phyloP scores from a whole-genome alignment of 306 rosid genomes.

The Lotus japonicus region DNA sequence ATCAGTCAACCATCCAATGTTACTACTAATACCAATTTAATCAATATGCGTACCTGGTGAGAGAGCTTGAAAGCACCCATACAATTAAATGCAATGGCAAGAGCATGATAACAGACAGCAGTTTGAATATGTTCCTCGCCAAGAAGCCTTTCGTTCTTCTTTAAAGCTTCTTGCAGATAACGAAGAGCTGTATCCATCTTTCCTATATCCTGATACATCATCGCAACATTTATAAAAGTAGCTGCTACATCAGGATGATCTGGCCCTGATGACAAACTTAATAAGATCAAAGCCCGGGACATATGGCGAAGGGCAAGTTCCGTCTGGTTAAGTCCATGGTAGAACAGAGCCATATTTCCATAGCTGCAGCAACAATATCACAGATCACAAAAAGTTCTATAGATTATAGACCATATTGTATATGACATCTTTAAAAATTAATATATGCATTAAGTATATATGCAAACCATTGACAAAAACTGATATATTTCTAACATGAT shows the following conservation, averaged over 20 bases:
- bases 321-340: slow-evolving; percentile 93
- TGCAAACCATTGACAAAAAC: neutral
- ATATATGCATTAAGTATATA: neutral
- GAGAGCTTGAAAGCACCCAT: slow-evolving; percentile 98
- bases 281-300: slow-evolving; percentile 91
- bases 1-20: slow-evolving; percentile 2
- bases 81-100: slow-evolving; percentile 94
- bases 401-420: neutral
- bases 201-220: slow-evolving; percentile 99
- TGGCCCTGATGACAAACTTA: slow-evolving; percentile 93
- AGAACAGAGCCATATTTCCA: slow-evolving; percentile 97
- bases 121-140: slow-evolving; percentile 99
- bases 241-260: slow-evolving; percentile 99
- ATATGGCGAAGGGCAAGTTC: slow-evolving; percentile 94
- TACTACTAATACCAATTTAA: neutral
- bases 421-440: too few species aligned
- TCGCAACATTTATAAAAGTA: slow-evolving; percentile 86
- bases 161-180: slow-evolving; percentile 96
- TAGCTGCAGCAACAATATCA: slow-evolving; percentile 54
- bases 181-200: slow-evolving; percentile 97
- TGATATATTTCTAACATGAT: neutral
- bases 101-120: slow-evolving; percentile 99
- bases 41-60: slow-evolving; percentile 59
- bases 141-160: slow-evolving; percentile 93
- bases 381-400: slow-evolving; percentile 12